phyloP scores from a whole-genome alignment of 495 filamentous ascomycete genomes.

The Aspergillus egyptiacus region DNA sequence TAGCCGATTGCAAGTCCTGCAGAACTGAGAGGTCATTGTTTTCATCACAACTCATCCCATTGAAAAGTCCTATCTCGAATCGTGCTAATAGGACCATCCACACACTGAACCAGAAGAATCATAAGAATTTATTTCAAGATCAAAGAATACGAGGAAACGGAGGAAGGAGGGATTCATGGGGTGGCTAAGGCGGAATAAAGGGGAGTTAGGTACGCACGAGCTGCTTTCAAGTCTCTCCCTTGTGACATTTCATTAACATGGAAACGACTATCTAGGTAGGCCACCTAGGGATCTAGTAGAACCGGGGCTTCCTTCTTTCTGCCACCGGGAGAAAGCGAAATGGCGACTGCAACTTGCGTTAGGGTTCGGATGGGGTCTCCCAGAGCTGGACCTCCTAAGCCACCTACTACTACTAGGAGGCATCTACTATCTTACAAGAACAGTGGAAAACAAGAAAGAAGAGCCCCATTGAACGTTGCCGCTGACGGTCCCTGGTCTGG shows the following conservation, averaged over 20 bases:
- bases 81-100: slow-evolving; percentile 10
- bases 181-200: not conserved
- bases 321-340: not conserved
- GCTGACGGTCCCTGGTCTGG: too few relatives aligned
- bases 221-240: not conserved
- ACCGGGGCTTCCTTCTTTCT: not conserved
- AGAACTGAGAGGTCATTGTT: slow-evolving; percentile 14
- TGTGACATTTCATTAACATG: not conserved
- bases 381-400: not conserved
- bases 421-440: not conserved
- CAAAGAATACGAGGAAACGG: not conserved
- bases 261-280: slow-evolving; percentile 1
- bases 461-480: too few relatives aligned
- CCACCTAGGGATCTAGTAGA: not conserved
- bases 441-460: not conserved
- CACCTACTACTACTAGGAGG: not conserved
- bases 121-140: not conserved
- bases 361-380: not conserved
- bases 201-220: not conserved
- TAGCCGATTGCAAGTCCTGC: slow-evolving; percentile 2
- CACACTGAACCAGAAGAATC: slow-evolving; percentile 1
- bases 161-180: not conserved
- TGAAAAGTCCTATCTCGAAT: slow-evolving; percentile 23
- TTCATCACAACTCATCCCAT: slow-evolving; percentile 27
- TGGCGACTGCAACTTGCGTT: not conserved